These are phyloP conservation scores for Erythrobasidium yunnanense DNA, from an alignment of 768 basidiomycete species.

Conservation along the genomic window DNA sequence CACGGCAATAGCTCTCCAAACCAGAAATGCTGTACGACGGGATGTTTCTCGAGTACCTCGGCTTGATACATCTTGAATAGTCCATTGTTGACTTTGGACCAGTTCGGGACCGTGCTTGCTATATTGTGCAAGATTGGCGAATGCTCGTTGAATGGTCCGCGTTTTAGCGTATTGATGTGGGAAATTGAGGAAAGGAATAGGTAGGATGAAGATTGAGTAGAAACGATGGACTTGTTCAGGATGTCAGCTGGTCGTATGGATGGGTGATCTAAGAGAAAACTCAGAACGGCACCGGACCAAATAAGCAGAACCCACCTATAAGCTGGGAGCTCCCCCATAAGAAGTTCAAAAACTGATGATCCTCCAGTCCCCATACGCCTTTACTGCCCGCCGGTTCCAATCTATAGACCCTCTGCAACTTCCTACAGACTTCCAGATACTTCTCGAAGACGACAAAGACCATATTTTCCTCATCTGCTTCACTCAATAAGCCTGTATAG, in stretches of 20 bases:
- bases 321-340: conserved; percentile 85
- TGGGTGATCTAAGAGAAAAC: conserved; percentile 30
- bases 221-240: conserved; percentile 49
- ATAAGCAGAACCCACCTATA: conserved; percentile 42
- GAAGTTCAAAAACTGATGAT: conserved; percentile 57
- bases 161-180: conserved; percentile 67
- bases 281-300: too few relatives aligned
- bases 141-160: conserved; percentile 82
- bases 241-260: conserved; percentile 40
- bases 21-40: conserved; percentile 90
- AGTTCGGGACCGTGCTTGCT: conserved; percentile 74
- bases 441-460: conserved; percentile 59
- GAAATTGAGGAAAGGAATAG: conserved; percentile 68
- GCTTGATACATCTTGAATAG: conserved; percentile 95
- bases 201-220: conserved; percentile 50
- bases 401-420: conserved; percentile 72
- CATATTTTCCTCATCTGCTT: conserved; percentile 54
- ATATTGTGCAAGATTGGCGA: conserved; percentile 81
- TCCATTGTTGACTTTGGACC: conserved; percentile 80
- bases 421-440: conserved; percentile 70
- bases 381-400: conserved; percentile 95
- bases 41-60: conserved; percentile 83
- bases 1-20: conserved; percentile 60
- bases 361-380: conserved; percentile 81
- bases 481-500: conserved; percentile 53